Evolutionary conservation across 441 rosid species (phyloP), one percentile per base, ranked within the genome.

Genomic region (Raphanus hybrid): DNA sequence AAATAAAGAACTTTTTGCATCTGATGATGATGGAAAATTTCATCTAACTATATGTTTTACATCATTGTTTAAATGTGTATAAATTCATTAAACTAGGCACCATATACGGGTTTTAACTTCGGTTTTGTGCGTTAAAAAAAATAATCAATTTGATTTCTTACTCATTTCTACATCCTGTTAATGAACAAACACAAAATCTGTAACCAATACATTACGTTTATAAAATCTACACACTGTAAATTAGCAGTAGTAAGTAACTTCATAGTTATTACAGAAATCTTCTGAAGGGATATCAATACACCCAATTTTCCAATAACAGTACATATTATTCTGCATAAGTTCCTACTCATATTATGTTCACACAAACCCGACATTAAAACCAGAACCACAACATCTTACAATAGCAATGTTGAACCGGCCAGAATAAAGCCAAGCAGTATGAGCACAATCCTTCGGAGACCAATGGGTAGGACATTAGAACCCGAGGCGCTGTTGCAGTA

Each of bases 401-500:
- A 41, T 15, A 78, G 55, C 78, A 63, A 78, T 10, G 34, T 39
- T 16, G 77, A n/a, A 63, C 71, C 67, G 3, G 71, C 78, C 1
- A 78, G 71, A 55, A 78, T 14, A 15, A 78, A 74, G 67, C 78
- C 82, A 3, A 63, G 1, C 2, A 78, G 14, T 20, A 74, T 3
- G 66, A 78, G n/a, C 29, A 73, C 10, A 1, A 16, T 7, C 75
- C 78, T 68, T 69, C 74, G 18, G 16, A 82, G 71, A 66, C 84
- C 67, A 60, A 85, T 27, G 48, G 83, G 85, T 35, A 81, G 43
- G 68, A 77, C 15, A 34, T 18, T 14, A 39, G 76, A 0, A 80
- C 86, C 84, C 64, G 87, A 80, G 20, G 87, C 84, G 11, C 78
- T 76, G 15, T 72, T 75, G 81, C 97, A 92, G 39, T 76, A 61